Evolutionary conservation across 2,329 filamentous ascomycete genomes (phyloP), one percentile per base, ranked within the genome.

Genomic region (Neophaeococcomyces mojaviensis): DNA sequence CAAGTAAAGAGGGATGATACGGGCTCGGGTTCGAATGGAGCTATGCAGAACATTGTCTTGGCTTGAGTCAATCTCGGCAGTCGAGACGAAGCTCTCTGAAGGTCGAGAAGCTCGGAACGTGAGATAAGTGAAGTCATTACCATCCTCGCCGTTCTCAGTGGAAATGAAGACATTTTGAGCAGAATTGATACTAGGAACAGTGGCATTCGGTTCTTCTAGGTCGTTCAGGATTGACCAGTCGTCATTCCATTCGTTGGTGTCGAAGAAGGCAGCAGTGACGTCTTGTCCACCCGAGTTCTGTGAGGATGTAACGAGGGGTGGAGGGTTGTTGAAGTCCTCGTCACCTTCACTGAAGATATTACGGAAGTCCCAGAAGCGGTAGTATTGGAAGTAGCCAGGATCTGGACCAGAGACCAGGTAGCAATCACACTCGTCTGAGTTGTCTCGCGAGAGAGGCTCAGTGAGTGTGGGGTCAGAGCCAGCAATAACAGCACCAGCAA

Each of bases 311-410:
- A 41, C 19, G 45, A 62, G 48, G 20, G 57, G 40, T 28, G 59
- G 58, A 8, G 61, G 58, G 3, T 55, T 51, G 8, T 44, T 48
- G 41, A 47, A 51, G 38, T 59, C 58, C 36, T 62, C 60, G 46
- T 31, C 39, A 53, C 57, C 13, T 49, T 43, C 39, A n/a, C 54
- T 44, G n/a, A 64, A 54, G 6, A 73, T 60, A 32, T 64, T 60
- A 20, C 72, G 69, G 52, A 75, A 75, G 58, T 75, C 72, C 61
- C 66, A 74, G 57, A 76, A 69, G 41, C 66, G 67, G 61, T 75
- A 69, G 58, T 74, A 65, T 38, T 70, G 65, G 53, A 76, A 76
- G 58, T 71, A 73, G 5, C 64, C 61, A 15, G 67, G 66, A 2
- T 66, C 38, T 4, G 19, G 54, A 4, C 64, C 63, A 1, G 66